Base-by-base conservation (phyloP, 2,329 filamentous ascomycete species). In the Chrysoporthe cubensis region DNA sequence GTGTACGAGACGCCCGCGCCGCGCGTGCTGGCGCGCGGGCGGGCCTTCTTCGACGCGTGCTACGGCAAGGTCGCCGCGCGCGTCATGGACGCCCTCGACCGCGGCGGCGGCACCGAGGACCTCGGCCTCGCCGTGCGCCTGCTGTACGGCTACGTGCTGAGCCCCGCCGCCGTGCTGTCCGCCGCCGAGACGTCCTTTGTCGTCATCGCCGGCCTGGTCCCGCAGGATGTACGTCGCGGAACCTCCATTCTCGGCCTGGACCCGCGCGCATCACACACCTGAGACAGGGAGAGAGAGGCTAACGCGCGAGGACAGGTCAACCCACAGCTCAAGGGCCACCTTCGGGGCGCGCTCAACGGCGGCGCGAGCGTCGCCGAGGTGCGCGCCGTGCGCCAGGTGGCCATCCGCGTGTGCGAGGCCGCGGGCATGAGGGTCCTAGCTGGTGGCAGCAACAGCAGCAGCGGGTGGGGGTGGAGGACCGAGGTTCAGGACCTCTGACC, bases 241-340 rank as follows among this genome's bases (percentile, higher is more conserved):
- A 1, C 26, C 26, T 26, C 26, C 26, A 26, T 26, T 26, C 2
- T 40, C 40, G 34, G 54, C n/a, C 54, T n/a, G 32, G 18, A 57
- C 32, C 54, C 54, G 34, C 54, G 54, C n/a, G n/a, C n/a, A n/a
- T n/a, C 50, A 54, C 26, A 54, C 50, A 54, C 21, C 50, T 32
- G 50, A 34, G 50, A 60, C 21, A 54, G 44, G 37, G 50, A 54
- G 50, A 60, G 18, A 54, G 44, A 40, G 48, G 62, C 68, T 69
- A 67, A 67, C 62, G 62, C 68, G 58, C 52, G 50, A 63, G n/a
- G 18, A 63, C 66, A 83, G 82, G 80, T 85, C 21, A 85, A 85
- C 67, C 81, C 83, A 6, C 84, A 86, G 70, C 74, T 86, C 59
- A 86, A 85, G 70, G 84, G 84, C 4, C 84, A 86, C 75, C 77